Conservation (phyloP, 2,329 filamentous ascomycete genomes). For the Ceratocystis variospora region DNA sequence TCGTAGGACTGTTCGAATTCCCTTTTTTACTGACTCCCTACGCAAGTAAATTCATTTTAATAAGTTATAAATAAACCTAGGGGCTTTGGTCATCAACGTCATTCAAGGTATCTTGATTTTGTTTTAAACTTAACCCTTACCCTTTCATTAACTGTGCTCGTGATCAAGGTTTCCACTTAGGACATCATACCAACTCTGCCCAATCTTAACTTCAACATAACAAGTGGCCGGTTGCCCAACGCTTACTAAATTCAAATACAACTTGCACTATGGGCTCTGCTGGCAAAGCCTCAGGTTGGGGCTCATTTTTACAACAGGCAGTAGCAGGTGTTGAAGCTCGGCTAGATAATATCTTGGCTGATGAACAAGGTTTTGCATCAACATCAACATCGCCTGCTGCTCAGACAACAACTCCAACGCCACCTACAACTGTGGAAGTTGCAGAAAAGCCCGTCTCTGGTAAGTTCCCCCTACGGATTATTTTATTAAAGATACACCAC, state of each 20-base stretch:
- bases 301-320: slow-evolving; percentile 71
- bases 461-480: neutral
- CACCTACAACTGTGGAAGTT: neutral
- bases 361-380: slow-evolving; percentile 43
- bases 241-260: neutral
- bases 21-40: no score
- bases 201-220: no score
- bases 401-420: neutral
- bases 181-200: no score
- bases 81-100: no score
- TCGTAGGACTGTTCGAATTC: no score
- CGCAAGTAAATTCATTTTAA: no score
- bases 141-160: no score
- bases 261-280: neutral
- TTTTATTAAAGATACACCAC: neutral
- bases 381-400: neutral
- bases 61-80: no score
- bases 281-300: slow-evolving; percentile 38
- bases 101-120: no score
- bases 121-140: no score
- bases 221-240: no score
- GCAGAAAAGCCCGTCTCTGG: neutral
- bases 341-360: slow-evolving; percentile 79
- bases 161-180: no score
- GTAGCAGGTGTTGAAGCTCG: slow-evolving; percentile 88